Base-by-base conservation (phyloP, 2,329 filamentous ascomycete species). In the Rachicladosporium sp. region DNA sequence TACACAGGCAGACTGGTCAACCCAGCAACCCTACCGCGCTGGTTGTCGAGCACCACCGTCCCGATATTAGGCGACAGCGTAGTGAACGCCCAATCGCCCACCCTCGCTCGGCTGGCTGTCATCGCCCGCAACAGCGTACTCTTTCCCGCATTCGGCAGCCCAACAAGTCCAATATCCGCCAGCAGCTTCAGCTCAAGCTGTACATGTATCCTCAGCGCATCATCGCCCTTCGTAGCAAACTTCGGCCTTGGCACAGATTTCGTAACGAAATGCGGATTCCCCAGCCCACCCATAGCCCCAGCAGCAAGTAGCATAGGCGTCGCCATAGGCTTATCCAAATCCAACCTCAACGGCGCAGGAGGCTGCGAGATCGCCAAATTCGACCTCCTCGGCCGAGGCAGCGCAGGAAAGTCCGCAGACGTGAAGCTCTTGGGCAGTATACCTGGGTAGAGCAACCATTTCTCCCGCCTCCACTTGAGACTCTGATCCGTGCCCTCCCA, bases 71-170 rank as follows among this genome's bases (percentile, higher is more conserved):
- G 91, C 50, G 88, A 81, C 6, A 98, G 70, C 0, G 91, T 98
- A 3, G 91, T 98, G 59, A 98, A 98, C 7, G 87, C 89, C 91
- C 91, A 98, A 58, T 83, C 80, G 31, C 91, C 91, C 4, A 98
- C 78, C 31, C 91, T 76, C 2, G 91, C 85, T 43, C 87, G 80
- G 57, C 84, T 93, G 59, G 88, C 88, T 52, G 80, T 93, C 51
- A 98, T 67, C 3, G 88, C 80, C 11, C 91, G 79, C 10, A 96
- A 72, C 1, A 98, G 71, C 0, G 91, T 96, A 57, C 84, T 93
- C 64, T 98, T 98, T 6, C 91, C 91, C 4, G 89, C 91, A 58
- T 98, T 98, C 1, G 91, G 91, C 10, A 96, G 74, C 1, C 91
- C 91, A 10, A 98, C 91, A 2, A 98, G 72, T 1, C 91, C 91